A percentile compares a stretch with the other conserved stretches of the same genome.
Conservation (phyloP, 2,329 filamentous ascomycete species). For the Stachybotrys echinatus region DNA sequence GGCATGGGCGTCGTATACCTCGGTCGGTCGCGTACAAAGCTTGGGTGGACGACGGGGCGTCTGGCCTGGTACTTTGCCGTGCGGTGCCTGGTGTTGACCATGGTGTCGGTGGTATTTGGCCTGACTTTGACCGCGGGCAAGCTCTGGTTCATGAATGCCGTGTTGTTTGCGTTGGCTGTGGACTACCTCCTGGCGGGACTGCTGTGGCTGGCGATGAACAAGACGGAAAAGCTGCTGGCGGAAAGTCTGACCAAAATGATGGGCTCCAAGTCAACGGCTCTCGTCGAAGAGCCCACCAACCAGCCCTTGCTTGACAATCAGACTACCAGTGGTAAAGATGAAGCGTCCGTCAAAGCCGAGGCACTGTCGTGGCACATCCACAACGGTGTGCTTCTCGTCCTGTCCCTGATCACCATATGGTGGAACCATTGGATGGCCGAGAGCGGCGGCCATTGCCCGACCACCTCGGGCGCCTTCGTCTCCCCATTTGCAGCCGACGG, state of each 20-base stretch:
- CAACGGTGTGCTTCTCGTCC: constrained; percentile 27
- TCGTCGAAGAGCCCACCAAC: constrained; percentile 16
- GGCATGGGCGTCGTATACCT: constrained; percentile 41
- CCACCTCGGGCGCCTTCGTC: neutral
- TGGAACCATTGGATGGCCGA: constrained; percentile 43
- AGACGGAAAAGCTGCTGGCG: constrained; percentile 27
- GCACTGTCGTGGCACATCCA: constrained; percentile 33
- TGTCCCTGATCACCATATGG: constrained; percentile 32
- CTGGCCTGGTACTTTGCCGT: constrained; percentile 33
- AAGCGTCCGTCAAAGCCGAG: constrained; percentile 4
- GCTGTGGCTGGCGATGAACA: constrained; percentile 31
- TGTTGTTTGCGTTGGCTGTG: constrained; percentile 38
- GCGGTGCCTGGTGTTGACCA: constrained; percentile 28
- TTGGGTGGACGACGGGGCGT: constrained; percentile 30
- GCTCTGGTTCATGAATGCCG: constrained; percentile 36
- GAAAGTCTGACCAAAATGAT: constrained; percentile 12
- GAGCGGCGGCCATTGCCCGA: constrained; percentile 28
- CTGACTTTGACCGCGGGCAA: constrained; percentile 23
- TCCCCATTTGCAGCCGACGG: neutral
- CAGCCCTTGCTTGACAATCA: constrained; percentile 21
- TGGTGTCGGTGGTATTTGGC: constrained; percentile 25
- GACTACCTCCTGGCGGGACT: constrained; percentile 39
- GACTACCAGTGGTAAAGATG: constrained; percentile 1
- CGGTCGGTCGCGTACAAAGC: constrained; percentile 30
- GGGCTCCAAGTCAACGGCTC: constrained; percentile 1